These are phyloP conservation scores for Boletus speciosus DNA, from an alignment of 768 basidiomycete genomes.

Conservation along the genomic window DNA sequence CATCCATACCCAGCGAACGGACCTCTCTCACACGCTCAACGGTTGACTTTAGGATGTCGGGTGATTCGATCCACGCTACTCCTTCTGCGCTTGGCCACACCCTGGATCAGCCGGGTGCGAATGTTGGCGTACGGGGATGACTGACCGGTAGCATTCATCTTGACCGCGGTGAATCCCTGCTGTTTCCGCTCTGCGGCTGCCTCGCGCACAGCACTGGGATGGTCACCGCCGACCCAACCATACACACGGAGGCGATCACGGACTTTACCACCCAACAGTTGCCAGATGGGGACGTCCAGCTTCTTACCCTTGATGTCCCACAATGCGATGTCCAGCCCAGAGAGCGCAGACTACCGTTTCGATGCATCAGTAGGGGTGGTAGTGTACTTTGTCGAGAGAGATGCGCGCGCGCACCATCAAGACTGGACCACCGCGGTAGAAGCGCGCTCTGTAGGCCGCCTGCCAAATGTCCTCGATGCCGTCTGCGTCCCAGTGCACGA, in stretches of 20 bases:
- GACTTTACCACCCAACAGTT: constrained; percentile 67
- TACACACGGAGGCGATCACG: constrained; percentile 57
- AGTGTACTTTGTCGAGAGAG: no score
- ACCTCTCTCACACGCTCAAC: constrained; percentile 52
- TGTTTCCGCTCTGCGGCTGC: constrained; percentile 51
- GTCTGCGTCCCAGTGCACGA: constrained; percentile 58
- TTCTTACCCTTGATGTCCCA: constrained; percentile 83
- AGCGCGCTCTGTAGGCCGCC: constrained; percentile 59
- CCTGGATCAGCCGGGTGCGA: constrained; percentile 2
- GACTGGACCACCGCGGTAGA: constrained; percentile 71
- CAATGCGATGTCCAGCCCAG: constrained; percentile 65
- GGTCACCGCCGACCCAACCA: constrained; percentile 54
- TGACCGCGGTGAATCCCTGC: constrained; percentile 67
- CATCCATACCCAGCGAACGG: constrained; percentile 53
- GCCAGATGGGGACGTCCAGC: constrained; percentile 60
- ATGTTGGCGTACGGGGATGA: not conserved
- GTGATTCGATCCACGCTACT: constrained; percentile 61
- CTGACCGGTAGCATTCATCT: constrained; percentile 66
- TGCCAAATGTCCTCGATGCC: constrained; percentile 75
- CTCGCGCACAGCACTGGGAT: constrained; percentile 44
- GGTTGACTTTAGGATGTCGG: constrained; percentile 46
- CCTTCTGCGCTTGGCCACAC: constrained; percentile 15
- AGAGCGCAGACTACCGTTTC: constrained; percentile 42
- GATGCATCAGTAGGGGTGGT: not conserved
- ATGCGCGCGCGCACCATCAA: constrained; percentile 46